Evolutionary conservation across 73 alveolate species (phyloP).

Genomic region (Paramecium pentaurelia): DNA sequence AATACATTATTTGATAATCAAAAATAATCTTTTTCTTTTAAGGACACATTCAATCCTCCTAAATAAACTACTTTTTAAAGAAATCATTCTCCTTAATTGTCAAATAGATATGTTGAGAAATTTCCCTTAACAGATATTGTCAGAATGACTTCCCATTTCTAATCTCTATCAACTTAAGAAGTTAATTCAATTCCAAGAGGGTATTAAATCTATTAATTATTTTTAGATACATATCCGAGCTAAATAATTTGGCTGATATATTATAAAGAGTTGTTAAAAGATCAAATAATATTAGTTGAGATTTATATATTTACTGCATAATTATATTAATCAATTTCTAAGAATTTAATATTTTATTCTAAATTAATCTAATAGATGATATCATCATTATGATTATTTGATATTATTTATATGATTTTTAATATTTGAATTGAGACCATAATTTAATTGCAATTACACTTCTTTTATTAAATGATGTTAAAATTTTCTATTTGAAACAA

Average conservation of each 20-base stretch:
- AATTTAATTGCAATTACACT: background rate
- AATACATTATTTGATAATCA: background rate
- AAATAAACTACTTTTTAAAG: background rate
- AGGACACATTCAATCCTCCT: background rate
- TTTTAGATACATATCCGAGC: constrained; percentile 11
- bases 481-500: background rate
- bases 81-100: background rate
- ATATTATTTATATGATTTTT: background rate
- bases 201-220: background rate
- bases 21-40: background rate
- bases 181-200: background rate
- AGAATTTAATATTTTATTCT: too few relatives aligned
- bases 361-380: too few relatives aligned
- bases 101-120: constrained; percentile 16
- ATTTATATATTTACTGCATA: background rate
- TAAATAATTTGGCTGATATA: background rate
- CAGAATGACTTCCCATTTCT: constrained; percentile 2
- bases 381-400: too few relatives aligned
- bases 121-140: constrained; percentile 14
- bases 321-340: background rate
- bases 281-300: constrained; percentile 1
- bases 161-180: background rate
- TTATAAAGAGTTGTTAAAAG: constrained; percentile 19
- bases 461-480: background rate
- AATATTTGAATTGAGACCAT: background rate